Base-by-base conservation (phyloP, 345 rosid genomes). In the Moringa oleifera region DNA sequence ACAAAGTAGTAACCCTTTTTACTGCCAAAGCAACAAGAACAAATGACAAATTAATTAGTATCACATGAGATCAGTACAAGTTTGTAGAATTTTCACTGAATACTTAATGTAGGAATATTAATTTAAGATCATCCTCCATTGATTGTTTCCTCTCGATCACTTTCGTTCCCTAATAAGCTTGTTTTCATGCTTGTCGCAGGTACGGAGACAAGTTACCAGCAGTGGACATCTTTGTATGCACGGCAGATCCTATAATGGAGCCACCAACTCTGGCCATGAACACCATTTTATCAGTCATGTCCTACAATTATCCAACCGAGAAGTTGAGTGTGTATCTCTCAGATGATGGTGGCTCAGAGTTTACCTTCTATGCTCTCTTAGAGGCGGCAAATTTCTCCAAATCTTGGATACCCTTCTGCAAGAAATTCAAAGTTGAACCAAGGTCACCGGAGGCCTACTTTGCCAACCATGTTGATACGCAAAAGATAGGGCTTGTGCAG, bases 141-240 rank as follows among this genome's bases (percentile, higher is more conserved):
- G 8, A 6, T 23, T 60, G 31, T 4, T 46, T 59, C 31, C 19
- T 13, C n/a, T n/a, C n/a, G n/a, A n/a, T n/a, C n/a, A n/a, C n/a
- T n/a, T 4, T 50, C 1, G n/a, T 21, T 0, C 12, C 21, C 22
- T 51, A 28, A 13, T 28, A 33, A 51, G 21, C 16, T 53, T 7
- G 20, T 46, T 25, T 20, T 25, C 37, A 54, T 21, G 41, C 6
- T 10, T 24, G 23, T 51, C 18, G 15, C 62, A 79, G 80, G 46
- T 59, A 25, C 17, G 75, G 65, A 57, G 61, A 71, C 17, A 69
- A 73, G 17, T 68, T 83, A 4, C 95, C 95, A 0, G 75, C 55
- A 37, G 72, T 90, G 5, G 97, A 90, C 71, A 56, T 87, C 6
- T 87, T 90, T 31, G 82, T 85, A 9, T 83, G 90, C 87, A 87